Conservation (phyloP, 306 rosid genomes). For the Begonia loranthoides region DNA sequence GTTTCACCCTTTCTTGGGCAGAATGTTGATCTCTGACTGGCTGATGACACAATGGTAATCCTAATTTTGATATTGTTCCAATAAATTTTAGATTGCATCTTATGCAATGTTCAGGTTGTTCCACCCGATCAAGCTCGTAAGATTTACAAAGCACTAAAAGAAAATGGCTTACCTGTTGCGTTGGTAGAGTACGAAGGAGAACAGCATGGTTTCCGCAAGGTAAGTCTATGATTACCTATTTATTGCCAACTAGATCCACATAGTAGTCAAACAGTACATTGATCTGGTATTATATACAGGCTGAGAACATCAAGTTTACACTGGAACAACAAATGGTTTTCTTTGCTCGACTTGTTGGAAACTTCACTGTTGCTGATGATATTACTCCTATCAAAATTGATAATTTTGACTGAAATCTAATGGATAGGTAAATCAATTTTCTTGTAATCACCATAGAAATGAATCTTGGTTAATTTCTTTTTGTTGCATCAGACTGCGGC, state of each 20-base stretch:
- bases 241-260: neutral
- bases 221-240: conserved; percentile 5
- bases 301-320: conserved; percentile 85
- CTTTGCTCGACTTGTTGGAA: conserved; percentile 79
- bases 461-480: conserved; percentile 1
- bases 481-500: no score
- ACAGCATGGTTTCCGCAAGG: conserved; percentile 95
- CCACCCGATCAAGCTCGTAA: conserved; percentile 72
- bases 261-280: conserved; percentile 7
- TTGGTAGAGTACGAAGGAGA: conserved; percentile 91
- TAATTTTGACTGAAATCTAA: conserved; percentile 32
- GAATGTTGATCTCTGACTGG: no score
- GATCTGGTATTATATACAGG: conserved; percentile 35
- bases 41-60: no score
- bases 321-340: conserved; percentile 96
- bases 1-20: no score
- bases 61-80: neutral
- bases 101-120: conserved; percentile 46
- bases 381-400: conserved; percentile 73
- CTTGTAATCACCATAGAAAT: no score
- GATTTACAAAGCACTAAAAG: conserved; percentile 69
- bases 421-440: conserved; percentile 8
- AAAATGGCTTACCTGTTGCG: conserved; percentile 85
- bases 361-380: conserved; percentile 65
- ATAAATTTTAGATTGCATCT: neutral